These are phyloP conservation scores for Glarea lozoyensis DNA, from an alignment of 495 filamentous ascomycete species.

Conservation along the genomic window DNA sequence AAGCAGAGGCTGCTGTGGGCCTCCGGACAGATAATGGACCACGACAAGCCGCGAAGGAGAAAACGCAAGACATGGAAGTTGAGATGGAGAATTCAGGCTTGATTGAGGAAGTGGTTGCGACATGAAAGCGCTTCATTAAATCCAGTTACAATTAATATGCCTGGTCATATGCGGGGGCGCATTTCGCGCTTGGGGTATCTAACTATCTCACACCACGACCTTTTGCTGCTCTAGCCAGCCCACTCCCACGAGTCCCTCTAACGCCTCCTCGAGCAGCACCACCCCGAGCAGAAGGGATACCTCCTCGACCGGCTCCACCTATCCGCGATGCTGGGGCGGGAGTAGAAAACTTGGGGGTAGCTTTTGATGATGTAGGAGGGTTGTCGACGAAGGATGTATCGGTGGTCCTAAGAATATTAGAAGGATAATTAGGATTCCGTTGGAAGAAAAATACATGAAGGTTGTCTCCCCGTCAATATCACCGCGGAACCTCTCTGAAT, in stretches of 20 bases:
- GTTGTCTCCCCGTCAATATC: constrained; percentile 63
- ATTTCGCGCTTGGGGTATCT: constrained; percentile 3
- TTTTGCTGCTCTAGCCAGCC: constrained; percentile 32
- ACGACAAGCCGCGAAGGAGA: constrained; percentile 13
- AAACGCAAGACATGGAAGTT: constrained; percentile 19
- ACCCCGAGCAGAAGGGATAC: constrained; percentile 14
- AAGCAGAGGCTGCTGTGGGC: constrained; percentile 74
- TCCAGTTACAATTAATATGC: neutral
- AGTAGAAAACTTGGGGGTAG: constrained; percentile 54
- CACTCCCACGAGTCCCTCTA: constrained; percentile 33
- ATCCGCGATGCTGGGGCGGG: constrained; percentile 31
- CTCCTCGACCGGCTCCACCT: constrained; percentile 9
- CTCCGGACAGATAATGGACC: constrained; percentile 56
- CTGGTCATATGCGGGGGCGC: too few relatives aligned
- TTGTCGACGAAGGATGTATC: constrained; percentile 93
- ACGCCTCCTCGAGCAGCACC: constrained; percentile 23
- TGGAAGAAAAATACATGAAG: constrained; percentile 58
- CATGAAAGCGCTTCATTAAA: constrained; percentile 2
- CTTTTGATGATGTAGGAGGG: constrained; percentile 62
- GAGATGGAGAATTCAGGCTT: constrained; percentile 21
- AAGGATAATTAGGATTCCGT: constrained; percentile 1
- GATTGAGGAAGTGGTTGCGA: constrained; percentile 9
- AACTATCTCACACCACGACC: constrained; percentile 27
- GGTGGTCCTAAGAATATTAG: constrained; percentile 58
- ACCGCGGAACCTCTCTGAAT: constrained; percentile 18